Evolutionary conservation across 495 filamentous ascomycete species (phyloP), one percentile per base, ranked within the genome.

Genomic region (Annulohypoxylon bovei): DNA sequence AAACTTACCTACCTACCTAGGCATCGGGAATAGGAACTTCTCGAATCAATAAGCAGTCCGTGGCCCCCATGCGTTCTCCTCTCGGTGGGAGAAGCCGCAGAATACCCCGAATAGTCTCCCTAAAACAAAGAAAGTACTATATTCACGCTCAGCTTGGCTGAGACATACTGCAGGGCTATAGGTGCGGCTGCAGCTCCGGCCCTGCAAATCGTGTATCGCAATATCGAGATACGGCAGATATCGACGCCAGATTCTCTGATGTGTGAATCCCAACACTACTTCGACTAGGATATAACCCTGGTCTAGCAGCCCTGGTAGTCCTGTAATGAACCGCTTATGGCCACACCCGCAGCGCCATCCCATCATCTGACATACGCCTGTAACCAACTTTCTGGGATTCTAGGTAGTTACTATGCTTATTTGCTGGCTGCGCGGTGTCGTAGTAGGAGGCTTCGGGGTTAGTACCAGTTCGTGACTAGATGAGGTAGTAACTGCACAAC

Each of bases 91-190:
- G 33, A 42, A 11, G 20, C 32, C 22, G 47, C 37, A 44, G 20
- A 20, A 6, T 37, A 8, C 52, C 18, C 30, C 16, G 25, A 22
- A 58, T 35, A 16, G 37, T 22, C 16, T 33, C 8, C 6, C 11
- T 16, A 8, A 42, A 62, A 42, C 18, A 35, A 47, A 40, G 58
- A 27, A 53, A 37, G 59, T 22, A 28, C 11, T 27, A 37, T 59
- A 47, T 39, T 46, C 25, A 47, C 25, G 37, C 58, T 64, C 67
- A 69, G 44, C 52, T 62, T 62, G 65, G 65, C 54, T 64, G 54
- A 63, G 67, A 64, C 67, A 47, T 4, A 62, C 22, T 62, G 54
- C 44, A 64, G 33, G 49, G 44, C 44, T 25, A 37, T 32, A 30
- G n/a, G 49, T 23, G 33, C 20, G 39, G 23, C 58, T 39, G 6